Conservation (phyloP, 495 filamentous ascomycete species). For the Neurospora discreta region DNA sequence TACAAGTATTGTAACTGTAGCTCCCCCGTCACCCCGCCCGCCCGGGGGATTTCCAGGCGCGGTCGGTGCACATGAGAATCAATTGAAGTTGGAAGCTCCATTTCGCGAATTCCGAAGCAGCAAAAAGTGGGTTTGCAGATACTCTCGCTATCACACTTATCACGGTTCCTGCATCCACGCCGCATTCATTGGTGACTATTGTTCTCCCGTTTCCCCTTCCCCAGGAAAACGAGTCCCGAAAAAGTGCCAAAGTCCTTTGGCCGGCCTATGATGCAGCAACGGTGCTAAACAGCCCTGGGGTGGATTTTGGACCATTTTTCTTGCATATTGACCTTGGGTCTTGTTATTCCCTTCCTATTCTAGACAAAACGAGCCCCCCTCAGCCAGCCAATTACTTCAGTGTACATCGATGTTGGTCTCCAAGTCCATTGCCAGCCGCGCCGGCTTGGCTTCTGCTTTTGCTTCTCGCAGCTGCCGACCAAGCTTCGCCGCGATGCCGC, state of each 20-base stretch:
- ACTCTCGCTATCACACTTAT: background rate
- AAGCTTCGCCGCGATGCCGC: slow-evolving; percentile 56
- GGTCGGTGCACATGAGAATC: background rate
- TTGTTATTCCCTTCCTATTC: background rate
- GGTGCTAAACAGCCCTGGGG: background rate
- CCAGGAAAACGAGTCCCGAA: background rate
- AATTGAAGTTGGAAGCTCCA: background rate
- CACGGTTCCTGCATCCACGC: background rate
- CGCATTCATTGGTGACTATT: background rate
- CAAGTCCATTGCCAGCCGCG: slow-evolving; percentile 27
- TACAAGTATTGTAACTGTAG: too few species aligned
- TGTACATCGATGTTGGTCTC: slow-evolving; percentile 29
- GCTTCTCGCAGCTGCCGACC: slow-evolving; percentile 22
- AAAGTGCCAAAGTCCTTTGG: background rate
- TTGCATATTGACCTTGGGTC: background rate
- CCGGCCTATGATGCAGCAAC: background rate
- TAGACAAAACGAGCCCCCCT: background rate
- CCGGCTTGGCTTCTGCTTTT: slow-evolving; percentile 27
- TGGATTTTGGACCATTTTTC: background rate
- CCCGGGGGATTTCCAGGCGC: background rate
- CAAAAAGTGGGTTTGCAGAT: background rate
- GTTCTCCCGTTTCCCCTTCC: background rate
- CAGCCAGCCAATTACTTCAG: background rate
- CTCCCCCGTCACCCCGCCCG: background rate
- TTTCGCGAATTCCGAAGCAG: background rate